Conservation (phyloP, 768 basidiomycete genomes). For the Tricholoma terreum region DNA sequence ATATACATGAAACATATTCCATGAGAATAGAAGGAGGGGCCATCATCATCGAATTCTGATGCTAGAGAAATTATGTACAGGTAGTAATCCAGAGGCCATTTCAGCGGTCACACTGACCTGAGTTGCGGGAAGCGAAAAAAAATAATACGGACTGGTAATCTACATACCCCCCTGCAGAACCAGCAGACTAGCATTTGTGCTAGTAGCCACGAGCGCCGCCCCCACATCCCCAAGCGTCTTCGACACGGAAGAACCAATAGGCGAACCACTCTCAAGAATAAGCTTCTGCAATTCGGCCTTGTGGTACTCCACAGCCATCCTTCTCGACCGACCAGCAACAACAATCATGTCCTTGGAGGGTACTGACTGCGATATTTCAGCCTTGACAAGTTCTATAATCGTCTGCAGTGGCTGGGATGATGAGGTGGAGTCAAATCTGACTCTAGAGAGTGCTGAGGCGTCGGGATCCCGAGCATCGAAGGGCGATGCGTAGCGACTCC, state of each 20-base stretch:
- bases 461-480: constrained; percentile 23
- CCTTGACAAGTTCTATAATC: constrained; percentile 44
- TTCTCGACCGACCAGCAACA: constrained; percentile 69
- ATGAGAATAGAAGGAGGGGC: no score
- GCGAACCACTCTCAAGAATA: constrained; percentile 34
- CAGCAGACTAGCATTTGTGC: constrained; percentile 46
- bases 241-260: constrained; percentile 53
- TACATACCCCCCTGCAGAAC: constrained; percentile 42
- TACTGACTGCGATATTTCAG: constrained; percentile 22
- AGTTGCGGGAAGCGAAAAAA: neutral
- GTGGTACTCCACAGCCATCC: constrained; percentile 61
- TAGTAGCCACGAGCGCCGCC: constrained; percentile 60
- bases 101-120: neutral
- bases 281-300: constrained; percentile 54
- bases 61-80: neutral
- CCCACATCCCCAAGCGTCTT: constrained; percentile 79
- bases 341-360: constrained; percentile 54
- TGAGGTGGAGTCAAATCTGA: constrained; percentile 53
- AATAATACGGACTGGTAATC: neutral
- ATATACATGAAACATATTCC: no score
- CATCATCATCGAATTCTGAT: no score
- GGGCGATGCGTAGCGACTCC: constrained; percentile 57
- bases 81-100: neutral
- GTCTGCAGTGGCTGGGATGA: constrained; percentile 55
- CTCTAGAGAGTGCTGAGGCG: constrained; percentile 51